phyloP scores from a whole-genome alignment of 306 rosid species.

The Dalbergia cultrata region DNA sequence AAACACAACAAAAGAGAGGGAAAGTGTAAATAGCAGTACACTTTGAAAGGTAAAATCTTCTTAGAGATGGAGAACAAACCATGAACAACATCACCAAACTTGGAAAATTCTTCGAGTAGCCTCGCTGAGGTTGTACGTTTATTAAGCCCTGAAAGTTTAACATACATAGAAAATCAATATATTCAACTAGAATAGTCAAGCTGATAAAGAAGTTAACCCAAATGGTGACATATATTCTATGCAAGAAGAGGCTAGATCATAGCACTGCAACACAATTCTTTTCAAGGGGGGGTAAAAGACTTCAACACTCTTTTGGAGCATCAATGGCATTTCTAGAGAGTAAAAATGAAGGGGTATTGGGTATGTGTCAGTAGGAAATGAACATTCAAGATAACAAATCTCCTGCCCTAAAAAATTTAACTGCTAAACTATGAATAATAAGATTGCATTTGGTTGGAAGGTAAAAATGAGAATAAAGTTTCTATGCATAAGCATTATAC shows the following conservation, averaged over 20 bases:
- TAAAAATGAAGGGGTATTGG: not conserved
- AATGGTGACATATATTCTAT: slow-evolving; percentile 3
- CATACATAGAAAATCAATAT: not conserved
- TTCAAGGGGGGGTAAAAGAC: not conserved
- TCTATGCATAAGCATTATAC: too few relatives aligned
- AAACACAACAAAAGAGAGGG: not conserved
- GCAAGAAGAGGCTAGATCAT: not conserved
- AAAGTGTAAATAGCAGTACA: slow-evolving; percentile 12
- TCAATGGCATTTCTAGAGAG: not conserved
- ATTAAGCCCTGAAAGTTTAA: slow-evolving; percentile 76
- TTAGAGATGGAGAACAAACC: slow-evolving; percentile 54
- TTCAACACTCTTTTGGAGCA: not conserved
- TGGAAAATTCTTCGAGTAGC: slow-evolving; percentile 72
- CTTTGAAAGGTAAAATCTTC: slow-evolving; percentile 1
- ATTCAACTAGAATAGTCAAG: slow-evolving; percentile 6
- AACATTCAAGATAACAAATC: too few relatives aligned
- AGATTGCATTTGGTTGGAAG: not conserved
- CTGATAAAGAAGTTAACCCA: not conserved
- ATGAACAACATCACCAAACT: slow-evolving; percentile 84
- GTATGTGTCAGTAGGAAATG: not conserved
- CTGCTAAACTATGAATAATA: not conserved
- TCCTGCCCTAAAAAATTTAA: too few relatives aligned
- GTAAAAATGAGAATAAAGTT: too few relatives aligned
- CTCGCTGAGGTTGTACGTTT: slow-evolving; percentile 88
- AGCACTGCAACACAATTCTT: not conserved